Evolutionary conservation across 2,329 filamentous ascomycete genomes (phyloP), one percentile per base, ranked within the genome.

Genomic region (Colletotrichum tropicicola): DNA sequence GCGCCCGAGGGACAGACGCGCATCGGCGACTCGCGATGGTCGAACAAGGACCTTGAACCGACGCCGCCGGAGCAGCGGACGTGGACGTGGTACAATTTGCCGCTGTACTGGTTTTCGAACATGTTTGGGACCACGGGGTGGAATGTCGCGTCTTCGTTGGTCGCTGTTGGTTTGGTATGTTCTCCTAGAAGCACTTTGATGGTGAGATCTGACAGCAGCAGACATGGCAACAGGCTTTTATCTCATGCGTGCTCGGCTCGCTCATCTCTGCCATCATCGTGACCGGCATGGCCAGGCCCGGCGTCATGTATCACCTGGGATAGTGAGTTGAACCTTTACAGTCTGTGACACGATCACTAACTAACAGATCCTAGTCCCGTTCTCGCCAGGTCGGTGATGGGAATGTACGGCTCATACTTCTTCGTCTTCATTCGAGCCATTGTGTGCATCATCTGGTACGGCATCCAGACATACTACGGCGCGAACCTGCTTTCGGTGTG

Each of bases 371-470:
- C 21, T 7, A 70, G 69, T 65, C 76, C 79, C 12, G 73, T 80
- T 10, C 74, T 79, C 27, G 76, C 73, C 48, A 73, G 79, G 13
- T 73, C 74, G 0, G 73, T 77, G 21, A 78, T 78, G 75, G 79
- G 79, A 15, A 78, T 79, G 70, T 81, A 77, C 72, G 79, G 78
- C n/a, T 74, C 78, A 2, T 79, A 78, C 64, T 79, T 80, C 62
- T 74, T 78, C 61, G 73, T 81, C 43, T 77, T 74, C 65, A 74
- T 74, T 52, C 72, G 75, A 7, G 73, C 73, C 8, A 68, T 74
- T 19, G 70, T 76, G 6, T 74, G 73, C 58, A 72, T 75, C 27
- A 74, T 75, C 43, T 75, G 73, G 73, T 73, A 71, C 27, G 68
- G 70, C 12, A 70, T 72, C 35, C 70, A 72, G 35, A 70, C 65